A percentile compares a stretch with the other conserved stretches of the same genome.
phyloP scores from a whole-genome alignment of 176 grass and related monocot species.

The Carex scoparia region DNA sequence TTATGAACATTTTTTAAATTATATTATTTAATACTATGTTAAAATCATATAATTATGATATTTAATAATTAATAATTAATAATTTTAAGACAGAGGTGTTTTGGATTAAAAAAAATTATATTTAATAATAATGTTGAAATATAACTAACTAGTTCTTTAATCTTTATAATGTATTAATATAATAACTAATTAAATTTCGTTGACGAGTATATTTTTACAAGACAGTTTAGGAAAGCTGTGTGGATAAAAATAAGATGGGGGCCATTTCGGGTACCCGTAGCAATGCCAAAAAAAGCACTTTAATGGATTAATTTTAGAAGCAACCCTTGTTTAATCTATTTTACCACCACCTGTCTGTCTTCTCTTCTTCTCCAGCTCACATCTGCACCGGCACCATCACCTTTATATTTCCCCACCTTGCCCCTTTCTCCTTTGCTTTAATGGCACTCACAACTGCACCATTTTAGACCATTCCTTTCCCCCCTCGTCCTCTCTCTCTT shows the following conservation, averaged over 20 bases:
- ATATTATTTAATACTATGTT: not conserved
- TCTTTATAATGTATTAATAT: not conserved
- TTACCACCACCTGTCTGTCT: constrained; percentile 34
- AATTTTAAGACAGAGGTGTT: not conserved
- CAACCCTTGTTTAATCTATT: constrained; percentile 18
- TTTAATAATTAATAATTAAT: not conserved
- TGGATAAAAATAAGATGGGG: not conserved
- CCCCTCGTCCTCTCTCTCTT: not conserved
- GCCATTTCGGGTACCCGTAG: not conserved
- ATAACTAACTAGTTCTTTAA: no score
- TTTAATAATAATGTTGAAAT: no score
- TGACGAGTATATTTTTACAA: not conserved
- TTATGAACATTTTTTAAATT: not conserved
- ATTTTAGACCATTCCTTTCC: constrained; percentile 12
- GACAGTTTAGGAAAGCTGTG: no score
- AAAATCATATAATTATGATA: not conserved
- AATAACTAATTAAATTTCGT: not conserved
- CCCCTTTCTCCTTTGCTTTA: constrained; percentile 27
- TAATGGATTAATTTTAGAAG: constrained; percentile 14
- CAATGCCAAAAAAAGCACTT: not conserved
- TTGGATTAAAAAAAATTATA: no score
- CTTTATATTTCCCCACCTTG: constrained; percentile 16
- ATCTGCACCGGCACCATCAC: constrained; percentile 30
- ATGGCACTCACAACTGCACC: constrained; percentile 41
- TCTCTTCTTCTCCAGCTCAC: not conserved